Evolutionary conservation across 2,329 filamentous ascomycete species (phyloP), one percentile per base, ranked within the genome.

Genomic region (Ascochyta pisi): DNA sequence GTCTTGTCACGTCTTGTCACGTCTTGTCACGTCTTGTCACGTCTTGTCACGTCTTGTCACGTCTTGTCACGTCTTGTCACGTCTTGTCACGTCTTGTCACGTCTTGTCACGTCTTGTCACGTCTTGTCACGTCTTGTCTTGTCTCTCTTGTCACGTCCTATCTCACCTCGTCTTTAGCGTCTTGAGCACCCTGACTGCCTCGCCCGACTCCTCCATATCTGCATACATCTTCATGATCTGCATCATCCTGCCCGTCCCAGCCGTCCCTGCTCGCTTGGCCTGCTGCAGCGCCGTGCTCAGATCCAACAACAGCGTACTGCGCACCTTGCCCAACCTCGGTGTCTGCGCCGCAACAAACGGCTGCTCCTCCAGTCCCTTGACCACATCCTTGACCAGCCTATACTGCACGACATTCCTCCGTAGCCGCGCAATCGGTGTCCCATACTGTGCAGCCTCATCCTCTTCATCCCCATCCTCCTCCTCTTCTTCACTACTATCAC

Each of bases 261-360:
- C 57, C n/a, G 73, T 70, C 13, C 78, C 73, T 23, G 74, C 67
- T 13, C 68, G 66, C 44, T 79, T 82, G 6, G 83, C 81, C 64
- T 87, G 84, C 67, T 86, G 84, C 50, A 90, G 72, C 5, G 85
- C 85, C 37, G 83, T 83, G 52, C 83, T 85, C 29, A 91, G 74
- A 75, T 91, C 88, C 41, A 89, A 76, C 29, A 89, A 71, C 53
- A 91, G 72, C 0, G 86, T 88, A 52, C 85, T 85, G 57, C 83
- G 81, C 23, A 89, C 79, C 64, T 83, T 83, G 34, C 78, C 71
- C 50, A 89, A 73, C 45, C 88, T 78, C 5, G 79, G 73, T 61
- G 83, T 76, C 65, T 89, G 86, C 15, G 80, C 79, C 33, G 79
- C 69, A 15, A 91, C 69, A 64, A 90, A 90, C 1, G 88, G 87